Conservation (phyloP, 2,329 filamentous ascomycete species). For the Alternaria solani region DNA sequence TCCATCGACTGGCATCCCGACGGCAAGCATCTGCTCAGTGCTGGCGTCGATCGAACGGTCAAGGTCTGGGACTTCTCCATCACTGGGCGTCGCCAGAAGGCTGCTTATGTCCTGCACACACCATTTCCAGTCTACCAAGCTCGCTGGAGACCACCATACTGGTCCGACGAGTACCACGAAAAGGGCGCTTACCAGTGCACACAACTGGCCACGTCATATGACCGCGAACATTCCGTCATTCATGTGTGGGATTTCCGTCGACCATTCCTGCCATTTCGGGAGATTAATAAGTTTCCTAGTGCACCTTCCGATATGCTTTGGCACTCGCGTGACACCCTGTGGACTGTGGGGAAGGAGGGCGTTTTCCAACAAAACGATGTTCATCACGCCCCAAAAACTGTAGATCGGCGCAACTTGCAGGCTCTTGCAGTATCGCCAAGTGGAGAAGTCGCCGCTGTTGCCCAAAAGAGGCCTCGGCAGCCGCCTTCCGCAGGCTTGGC, state of each 20-base stretch:
- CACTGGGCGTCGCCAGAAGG: conserved; percentile 65
- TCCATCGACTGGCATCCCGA: conserved; percentile 73
- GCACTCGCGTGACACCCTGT: conserved; percentile 69
- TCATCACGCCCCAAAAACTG: conserved; percentile 65
- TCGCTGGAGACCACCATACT: conserved; percentile 68
- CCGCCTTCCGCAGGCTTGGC: conserved; percentile 53
- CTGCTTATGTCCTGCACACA: conserved; percentile 65
- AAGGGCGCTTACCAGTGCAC: conserved; percentile 66
- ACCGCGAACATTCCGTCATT: conserved; percentile 66
- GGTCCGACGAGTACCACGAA: conserved; percentile 61
- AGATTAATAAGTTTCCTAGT: conserved; percentile 64
- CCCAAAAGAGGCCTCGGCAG: conserved; percentile 59
- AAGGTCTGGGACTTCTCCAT: conserved; percentile 71
- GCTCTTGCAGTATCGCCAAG: conserved; percentile 65
- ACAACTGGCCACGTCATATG: conserved; percentile 69
- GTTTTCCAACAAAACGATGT: conserved; percentile 70
- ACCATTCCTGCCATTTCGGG: conserved; percentile 68
- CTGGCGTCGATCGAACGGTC: conserved; percentile 68
- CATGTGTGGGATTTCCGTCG: conserved; percentile 72
- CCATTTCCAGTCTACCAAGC: conserved; percentile 69
- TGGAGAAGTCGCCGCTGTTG: conserved; percentile 64
- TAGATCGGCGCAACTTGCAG: conserved; percentile 65
- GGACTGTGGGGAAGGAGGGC: conserved; percentile 69
- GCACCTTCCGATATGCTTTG: conserved; percentile 69
- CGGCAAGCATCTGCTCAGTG: conserved; percentile 69